These are phyloP conservation scores for Polyporus tsugae DNA, from an alignment of 1,284 basidiomycete species.

Conservation along the genomic window DNA sequence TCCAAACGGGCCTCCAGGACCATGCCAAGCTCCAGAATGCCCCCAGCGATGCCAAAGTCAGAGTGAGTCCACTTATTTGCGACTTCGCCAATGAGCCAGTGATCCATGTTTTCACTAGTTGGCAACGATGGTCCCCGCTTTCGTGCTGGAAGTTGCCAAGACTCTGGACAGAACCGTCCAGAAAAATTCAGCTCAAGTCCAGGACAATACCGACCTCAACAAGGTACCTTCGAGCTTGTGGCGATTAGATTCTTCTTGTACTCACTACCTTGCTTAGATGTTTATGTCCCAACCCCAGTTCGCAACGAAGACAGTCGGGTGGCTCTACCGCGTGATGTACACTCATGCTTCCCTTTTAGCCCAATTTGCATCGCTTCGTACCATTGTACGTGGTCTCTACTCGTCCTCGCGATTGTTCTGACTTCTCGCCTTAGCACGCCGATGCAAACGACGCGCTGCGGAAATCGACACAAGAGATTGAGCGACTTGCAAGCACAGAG, in stretches of 20 bases:
- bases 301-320: background rate
- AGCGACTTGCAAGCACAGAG: background rate
- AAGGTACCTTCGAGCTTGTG: background rate
- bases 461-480: background rate
- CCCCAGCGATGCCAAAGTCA: background rate
- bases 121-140: conserved; percentile 13
- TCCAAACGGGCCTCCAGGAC: conserved; percentile 15
- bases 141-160: conserved; percentile 11
- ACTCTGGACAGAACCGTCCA: conserved; percentile 13
- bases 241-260: background rate
- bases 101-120: conserved; percentile 9
- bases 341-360: conserved; percentile 3
- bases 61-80: background rate
- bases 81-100: background rate
- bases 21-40: conserved; percentile 15
- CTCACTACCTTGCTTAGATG: background rate
- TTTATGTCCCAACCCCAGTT: conserved; percentile 4
- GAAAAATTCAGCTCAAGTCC: background rate
- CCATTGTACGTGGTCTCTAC: background rate
- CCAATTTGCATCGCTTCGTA: background rate
- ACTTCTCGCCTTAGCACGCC: background rate
- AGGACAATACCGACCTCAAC: conserved; percentile 5
- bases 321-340: conserved; percentile 3
- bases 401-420: background rate
- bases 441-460: background rate